These are phyloP conservation scores for Tolypocladium paradoxum DNA, from an alignment of 2,329 filamentous ascomycete species.

Conservation along the genomic window DNA sequence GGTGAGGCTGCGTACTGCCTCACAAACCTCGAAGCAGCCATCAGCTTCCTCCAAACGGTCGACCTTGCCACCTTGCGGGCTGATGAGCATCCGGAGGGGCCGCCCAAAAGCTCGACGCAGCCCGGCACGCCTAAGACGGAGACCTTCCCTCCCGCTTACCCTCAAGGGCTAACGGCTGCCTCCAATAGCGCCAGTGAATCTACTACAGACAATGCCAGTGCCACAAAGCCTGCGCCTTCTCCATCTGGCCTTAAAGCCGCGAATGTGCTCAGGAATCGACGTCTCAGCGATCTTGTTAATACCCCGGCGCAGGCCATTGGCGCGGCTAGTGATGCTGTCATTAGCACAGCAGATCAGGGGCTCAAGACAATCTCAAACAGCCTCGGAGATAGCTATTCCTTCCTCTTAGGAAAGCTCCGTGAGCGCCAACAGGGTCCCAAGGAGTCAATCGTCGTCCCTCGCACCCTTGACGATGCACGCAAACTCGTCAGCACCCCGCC, in stretches of 20 bases:
- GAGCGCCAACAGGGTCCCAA: slow-evolving; percentile 46
- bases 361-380: slow-evolving; percentile 87
- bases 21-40: slow-evolving; percentile 89
- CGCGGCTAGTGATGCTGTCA: slow-evolving; percentile 72
- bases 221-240: slow-evolving; percentile 26
- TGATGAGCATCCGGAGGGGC: slow-evolving; percentile 63
- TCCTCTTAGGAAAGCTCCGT: slow-evolving; percentile 78
- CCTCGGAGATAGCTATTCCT: slow-evolving; percentile 85
- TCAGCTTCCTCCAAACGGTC: slow-evolving; percentile 90
- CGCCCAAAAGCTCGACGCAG: slow-evolving; percentile 42
- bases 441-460: slow-evolving; percentile 55
- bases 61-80: slow-evolving; percentile 80
- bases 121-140: slow-evolving; percentile 39
- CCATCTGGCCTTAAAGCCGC: slow-evolving; percentile 32
- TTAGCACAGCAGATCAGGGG: slow-evolving; percentile 82
- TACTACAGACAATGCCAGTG: slow-evolving; percentile 18
- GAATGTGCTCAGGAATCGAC: slow-evolving; percentile 53
- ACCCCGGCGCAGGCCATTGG: slow-evolving; percentile 72
- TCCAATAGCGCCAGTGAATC: slow-evolving; percentile 21
- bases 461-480: slow-evolving; percentile 84
- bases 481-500: slow-evolving; percentile 72
- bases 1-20: slow-evolving; percentile 94
- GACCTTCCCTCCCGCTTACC: slow-evolving; percentile 48
- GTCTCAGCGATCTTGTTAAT: slow-evolving; percentile 78
- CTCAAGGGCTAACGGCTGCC: slow-evolving; percentile 29